These are phyloP conservation scores for Clitopilus passeckerianus DNA, from an alignment of 768 basidiomycete genomes.

Conservation along the genomic window DNA sequence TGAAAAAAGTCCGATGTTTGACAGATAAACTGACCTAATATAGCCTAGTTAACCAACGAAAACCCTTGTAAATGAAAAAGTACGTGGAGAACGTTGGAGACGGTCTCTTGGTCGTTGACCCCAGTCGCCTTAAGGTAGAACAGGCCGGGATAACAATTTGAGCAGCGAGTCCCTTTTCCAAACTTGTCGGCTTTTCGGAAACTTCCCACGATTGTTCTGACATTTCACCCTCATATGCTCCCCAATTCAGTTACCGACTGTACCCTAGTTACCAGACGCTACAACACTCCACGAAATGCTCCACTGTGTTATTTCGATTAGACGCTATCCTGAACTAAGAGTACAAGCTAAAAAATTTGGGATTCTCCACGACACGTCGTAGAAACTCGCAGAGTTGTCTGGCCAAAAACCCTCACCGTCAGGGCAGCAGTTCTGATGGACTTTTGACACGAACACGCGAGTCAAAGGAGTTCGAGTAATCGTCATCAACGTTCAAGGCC, in stretches of 20 bases:
- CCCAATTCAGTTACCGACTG: not conserved
- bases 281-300: not conserved
- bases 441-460: not conserved
- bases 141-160: not conserved
- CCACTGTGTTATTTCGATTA: not conserved
- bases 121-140: not conserved
- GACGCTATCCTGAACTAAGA: not conserved
- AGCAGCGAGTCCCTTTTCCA: not conserved
- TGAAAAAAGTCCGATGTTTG: conserved; percentile 1
- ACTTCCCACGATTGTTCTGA: not conserved
- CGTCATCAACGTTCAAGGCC: not conserved
- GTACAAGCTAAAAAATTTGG: not conserved
- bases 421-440: not conserved
- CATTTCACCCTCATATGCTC: not conserved
- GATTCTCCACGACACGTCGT: not conserved
- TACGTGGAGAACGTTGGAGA: not conserved
- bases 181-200: not conserved
- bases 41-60: not conserved
- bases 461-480: not conserved
- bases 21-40: not conserved
- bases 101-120: not conserved
- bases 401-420: not conserved
- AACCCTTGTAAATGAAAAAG: not conserved
- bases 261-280: not conserved
- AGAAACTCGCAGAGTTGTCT: not conserved